phyloP scores from a whole-genome alignment of 148 eudicot genomes.

The Suaeda aralocaspica region DNA sequence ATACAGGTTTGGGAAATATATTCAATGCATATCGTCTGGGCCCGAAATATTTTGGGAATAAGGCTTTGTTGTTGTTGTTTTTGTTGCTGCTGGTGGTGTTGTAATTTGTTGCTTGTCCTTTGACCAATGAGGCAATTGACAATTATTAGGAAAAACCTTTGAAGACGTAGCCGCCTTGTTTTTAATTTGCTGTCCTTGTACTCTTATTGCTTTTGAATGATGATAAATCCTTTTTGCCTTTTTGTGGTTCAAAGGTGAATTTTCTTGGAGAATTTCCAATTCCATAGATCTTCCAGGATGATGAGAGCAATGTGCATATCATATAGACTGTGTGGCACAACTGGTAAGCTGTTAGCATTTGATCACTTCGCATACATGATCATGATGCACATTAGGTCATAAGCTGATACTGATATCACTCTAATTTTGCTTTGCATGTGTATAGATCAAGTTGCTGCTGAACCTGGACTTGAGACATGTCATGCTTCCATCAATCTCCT shows the following conservation, averaged over 20 bases:
- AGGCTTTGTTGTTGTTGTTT: no score
- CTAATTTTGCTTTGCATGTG: conserved; percentile 16
- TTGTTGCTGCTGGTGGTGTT: no score
- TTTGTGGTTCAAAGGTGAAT: background rate
- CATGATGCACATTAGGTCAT: conserved; percentile 31
- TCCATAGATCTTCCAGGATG: conserved; percentile 5
- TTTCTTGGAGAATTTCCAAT: background rate
- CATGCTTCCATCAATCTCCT: conserved; percentile 26
- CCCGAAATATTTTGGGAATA: background rate
- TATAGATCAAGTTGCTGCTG: conserved; percentile 11
- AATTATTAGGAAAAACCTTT: no score
- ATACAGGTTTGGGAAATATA: no score
- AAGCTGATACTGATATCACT: conserved; percentile 29
- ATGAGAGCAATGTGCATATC: background rate
- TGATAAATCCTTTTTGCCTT: background rate
- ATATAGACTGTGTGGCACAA: background rate
- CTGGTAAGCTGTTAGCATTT: conserved; percentile 16
- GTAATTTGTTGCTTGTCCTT: no score
- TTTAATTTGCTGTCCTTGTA: background rate
- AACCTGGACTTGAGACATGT: conserved; percentile 14
- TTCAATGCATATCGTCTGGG: background rate
- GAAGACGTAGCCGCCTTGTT: no score
- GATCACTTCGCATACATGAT: conserved; percentile 15
- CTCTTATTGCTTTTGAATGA: background rate
- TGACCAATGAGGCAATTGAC: no score